phyloP scores from a whole-genome alignment of 768 basidiomycete species.

The Porphyrellus cyaneotinctus region DNA sequence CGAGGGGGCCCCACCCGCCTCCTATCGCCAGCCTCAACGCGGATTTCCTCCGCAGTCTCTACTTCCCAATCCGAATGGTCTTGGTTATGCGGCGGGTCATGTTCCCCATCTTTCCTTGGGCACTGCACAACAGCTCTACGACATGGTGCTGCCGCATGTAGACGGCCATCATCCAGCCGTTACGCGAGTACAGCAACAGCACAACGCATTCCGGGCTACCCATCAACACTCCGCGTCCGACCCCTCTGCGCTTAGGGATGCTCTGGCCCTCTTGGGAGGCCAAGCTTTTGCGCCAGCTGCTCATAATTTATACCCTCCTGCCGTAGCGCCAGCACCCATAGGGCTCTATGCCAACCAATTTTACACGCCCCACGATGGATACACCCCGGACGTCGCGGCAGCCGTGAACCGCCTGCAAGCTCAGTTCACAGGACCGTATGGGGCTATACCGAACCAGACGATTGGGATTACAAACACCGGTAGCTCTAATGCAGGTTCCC shows the following conservation, averaged over 20 bases:
- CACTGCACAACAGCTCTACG: constrained; percentile 73
- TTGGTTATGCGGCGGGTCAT: constrained; percentile 52
- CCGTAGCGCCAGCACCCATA: constrained; percentile 42
- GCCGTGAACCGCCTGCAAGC: constrained; percentile 61
- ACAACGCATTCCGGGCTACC: constrained; percentile 63
- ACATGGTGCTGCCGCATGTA: constrained; percentile 59
- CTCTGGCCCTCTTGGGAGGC: constrained; percentile 58
- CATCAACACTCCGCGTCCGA: constrained; percentile 86
- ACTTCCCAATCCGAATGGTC: constrained; percentile 48
- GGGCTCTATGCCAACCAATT: constrained; percentile 70
- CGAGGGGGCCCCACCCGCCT: constrained; percentile 42
- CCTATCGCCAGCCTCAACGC: constrained; percentile 63
- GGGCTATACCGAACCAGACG: constrained; percentile 41
- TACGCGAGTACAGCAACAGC: constrained; percentile 75
- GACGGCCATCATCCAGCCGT: constrained; percentile 63
- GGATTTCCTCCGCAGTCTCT: constrained; percentile 53
- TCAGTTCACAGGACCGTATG: constrained; percentile 54
- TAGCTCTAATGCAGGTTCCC: constrained; percentile 22
- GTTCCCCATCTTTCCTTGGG: constrained; percentile 68
- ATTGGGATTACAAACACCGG: constrained; percentile 43
- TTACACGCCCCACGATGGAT: constrained; percentile 59
- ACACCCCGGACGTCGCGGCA: constrained; percentile 49
- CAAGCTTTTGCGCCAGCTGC: constrained; percentile 49
- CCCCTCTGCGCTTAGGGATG: constrained; percentile 72
- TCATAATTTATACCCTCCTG: constrained; percentile 51